Evolutionary conservation across 768 basidiomycete species (phyloP).

Genomic region (Mycena galericulata): DNA sequence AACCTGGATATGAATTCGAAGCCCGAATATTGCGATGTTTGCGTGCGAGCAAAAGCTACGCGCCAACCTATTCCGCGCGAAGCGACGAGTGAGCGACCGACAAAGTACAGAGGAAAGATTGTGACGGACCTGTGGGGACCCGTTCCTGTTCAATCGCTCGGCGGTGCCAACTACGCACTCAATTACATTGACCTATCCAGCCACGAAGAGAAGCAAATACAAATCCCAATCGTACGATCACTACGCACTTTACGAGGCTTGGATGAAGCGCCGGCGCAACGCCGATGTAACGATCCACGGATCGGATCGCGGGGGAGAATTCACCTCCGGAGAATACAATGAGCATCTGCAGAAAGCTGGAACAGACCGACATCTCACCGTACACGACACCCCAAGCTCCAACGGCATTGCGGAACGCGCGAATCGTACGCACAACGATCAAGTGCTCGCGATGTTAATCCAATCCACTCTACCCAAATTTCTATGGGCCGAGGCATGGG

Average conservation of each 20-base stretch:
- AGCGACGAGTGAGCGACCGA: not conserved
- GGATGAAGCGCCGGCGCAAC: slow-evolving; percentile 35
- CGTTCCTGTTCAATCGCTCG: slow-evolving; percentile 28
- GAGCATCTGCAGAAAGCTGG: slow-evolving; percentile 25
- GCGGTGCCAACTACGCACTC: slow-evolving; percentile 31
- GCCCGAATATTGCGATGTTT: too few species aligned
- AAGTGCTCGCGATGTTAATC: too few species aligned
- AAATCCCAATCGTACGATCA: slow-evolving; percentile 33
- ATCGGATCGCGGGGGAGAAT: not conserved
- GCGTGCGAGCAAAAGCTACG: too few species aligned
- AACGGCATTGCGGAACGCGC: slow-evolving; percentile 27
- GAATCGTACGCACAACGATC: too few species aligned
- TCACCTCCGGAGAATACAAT: slow-evolving; percentile 32
- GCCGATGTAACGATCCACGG: not conserved
- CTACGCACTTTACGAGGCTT: slow-evolving; percentile 41
- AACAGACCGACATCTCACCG: slow-evolving; percentile 31
- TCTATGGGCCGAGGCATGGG: too few species aligned
- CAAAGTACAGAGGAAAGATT: slow-evolving; percentile 37
- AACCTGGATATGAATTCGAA: too few species aligned
- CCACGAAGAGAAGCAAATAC: slow-evolving; percentile 25
- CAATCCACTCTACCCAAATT: too few species aligned
- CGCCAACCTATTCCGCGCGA: slow-evolving; percentile 32
- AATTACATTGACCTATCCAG: slow-evolving; percentile 32
- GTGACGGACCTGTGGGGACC: slow-evolving; percentile 44
- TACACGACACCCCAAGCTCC: slow-evolving; percentile 11